These are phyloP conservation scores for Vitellaria paradoxa DNA, from an alignment of 179 eudicot species.

Conservation along the genomic window DNA sequence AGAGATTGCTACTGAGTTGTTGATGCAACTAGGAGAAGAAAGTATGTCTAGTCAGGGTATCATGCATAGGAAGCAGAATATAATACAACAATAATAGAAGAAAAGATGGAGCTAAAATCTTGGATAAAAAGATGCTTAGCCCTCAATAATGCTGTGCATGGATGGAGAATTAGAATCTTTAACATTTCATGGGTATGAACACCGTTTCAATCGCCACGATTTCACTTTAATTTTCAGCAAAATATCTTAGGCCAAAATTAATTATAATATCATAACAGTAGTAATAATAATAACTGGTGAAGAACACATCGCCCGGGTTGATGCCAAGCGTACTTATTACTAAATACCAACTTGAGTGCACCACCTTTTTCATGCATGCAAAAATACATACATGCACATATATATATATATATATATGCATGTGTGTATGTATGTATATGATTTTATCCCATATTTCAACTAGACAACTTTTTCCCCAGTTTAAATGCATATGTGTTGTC, in stretches of 20 bases:
- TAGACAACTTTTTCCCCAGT: background rate
- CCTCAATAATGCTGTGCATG: constrained; percentile 37
- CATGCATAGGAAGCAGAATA: constrained; percentile 28
- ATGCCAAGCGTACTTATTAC: background rate
- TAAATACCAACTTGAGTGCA: background rate
- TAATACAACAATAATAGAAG: constrained; percentile 37
- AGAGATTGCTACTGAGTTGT: constrained; percentile 15
- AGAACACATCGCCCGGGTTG: background rate
- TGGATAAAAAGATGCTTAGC: constrained; percentile 37
- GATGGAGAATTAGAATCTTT: constrained; percentile 38
- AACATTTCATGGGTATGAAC: constrained; percentile 2
- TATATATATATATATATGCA: no score
- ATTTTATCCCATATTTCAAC: background rate
- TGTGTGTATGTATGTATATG: background rate
- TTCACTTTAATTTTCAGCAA: background rate
- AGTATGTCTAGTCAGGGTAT: constrained; percentile 24
- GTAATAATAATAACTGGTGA: background rate
- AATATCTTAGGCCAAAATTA: background rate
- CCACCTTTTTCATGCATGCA: constrained; percentile 9
- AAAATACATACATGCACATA: background rate
- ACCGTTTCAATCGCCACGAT: background rate
- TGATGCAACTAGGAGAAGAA: constrained; percentile 28
- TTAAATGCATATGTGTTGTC: background rate
- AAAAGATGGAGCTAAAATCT: constrained; percentile 25
- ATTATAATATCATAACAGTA: background rate